Base-by-base conservation (phyloP, 2,329 filamentous ascomycete genomes). In the Blumeriella jaapii region DNA sequence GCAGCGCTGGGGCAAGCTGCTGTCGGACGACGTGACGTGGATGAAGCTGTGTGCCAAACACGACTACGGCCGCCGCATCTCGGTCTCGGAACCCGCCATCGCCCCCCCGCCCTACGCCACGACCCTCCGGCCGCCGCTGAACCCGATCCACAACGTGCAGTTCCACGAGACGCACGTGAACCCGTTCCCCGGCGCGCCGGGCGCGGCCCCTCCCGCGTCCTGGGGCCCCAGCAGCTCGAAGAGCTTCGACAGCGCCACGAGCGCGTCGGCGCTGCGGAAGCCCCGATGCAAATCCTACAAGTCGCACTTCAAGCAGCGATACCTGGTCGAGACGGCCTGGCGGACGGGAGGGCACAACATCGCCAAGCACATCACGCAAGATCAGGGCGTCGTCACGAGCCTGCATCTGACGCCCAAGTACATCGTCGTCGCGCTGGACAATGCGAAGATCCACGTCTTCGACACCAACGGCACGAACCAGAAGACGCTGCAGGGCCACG, bases 381-480 rank as follows among this genome's bases (percentile, higher is more conserved):
- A 98, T 54, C 89, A 93, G 49, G 89, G 91, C 16, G 91, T 98
- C 2, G 91, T 98, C 12, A 98, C 91, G 1, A 96, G 87, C 54
- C 61, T 98, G 36, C 89, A 98, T 57, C 63, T 98, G 35, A 98
- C 91, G 0, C 71, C 84, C 20, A 93, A 93, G 57, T 96, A 96
- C 61, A 96, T 98, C 52, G 86, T 98, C 30, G 86, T 96, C 45
- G 91, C 91, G 31, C 71, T 98, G 44, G 91, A 98, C 64, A 98
- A 96, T 59, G 89, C 91, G 23, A 93, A 93, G 64, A 98, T 98
- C 29, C 91, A 98, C 59, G 87, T 98, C 16, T 98, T 96, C 55
- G 84, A 96, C 57, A 87, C 85, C 1, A 76, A 91, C 47, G 91
- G 91, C 20, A 78, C 86, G 49, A 77, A 85, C 45, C 78, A 93